These are phyloP conservation scores for Melanopsichium pennsylvanicum DNA, from an alignment of 1,284 basidiomycete genomes.

Conservation along the genomic window DNA sequence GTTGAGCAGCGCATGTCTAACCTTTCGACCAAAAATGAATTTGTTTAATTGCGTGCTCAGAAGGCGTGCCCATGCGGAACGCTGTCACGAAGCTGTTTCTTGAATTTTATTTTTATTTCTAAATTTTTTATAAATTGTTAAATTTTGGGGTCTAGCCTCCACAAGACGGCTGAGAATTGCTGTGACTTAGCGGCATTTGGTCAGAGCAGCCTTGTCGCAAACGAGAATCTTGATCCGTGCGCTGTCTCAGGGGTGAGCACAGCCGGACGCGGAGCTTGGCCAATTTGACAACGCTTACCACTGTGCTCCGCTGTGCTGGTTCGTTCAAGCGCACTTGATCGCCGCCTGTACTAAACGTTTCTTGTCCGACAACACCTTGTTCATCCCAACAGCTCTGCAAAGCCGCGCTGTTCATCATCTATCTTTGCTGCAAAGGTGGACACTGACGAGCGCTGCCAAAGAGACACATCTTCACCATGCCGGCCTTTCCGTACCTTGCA, in stretches of 20 bases:
- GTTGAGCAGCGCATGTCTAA: too few species aligned
- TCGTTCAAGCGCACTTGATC: slow-evolving; percentile 5
- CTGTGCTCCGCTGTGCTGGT: neutral
- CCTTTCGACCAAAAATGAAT: too few species aligned
- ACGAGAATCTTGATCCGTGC: slow-evolving; percentile 7
- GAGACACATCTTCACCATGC: slow-evolving; percentile 12
- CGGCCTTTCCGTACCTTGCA: slow-evolving; percentile 47
- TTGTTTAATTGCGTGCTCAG: too few species aligned
- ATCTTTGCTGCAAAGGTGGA: neutral
- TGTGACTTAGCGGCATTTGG: neutral
- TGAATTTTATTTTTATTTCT: too few species aligned
- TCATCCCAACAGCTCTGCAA: neutral
- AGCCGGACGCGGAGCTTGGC: neutral
- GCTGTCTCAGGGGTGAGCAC: slow-evolving; percentile 8
- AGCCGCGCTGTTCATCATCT: slow-evolving; percentile 2
- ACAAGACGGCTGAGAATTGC: too few species aligned
- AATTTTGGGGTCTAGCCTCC: slow-evolving; percentile 1
- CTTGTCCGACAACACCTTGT: too few species aligned
- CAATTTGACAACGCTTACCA: neutral
- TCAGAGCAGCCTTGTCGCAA: neutral
- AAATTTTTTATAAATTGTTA: too few species aligned
- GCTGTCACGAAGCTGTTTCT: neutral
- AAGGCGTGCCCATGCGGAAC: too few species aligned
- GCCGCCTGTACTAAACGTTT: too few species aligned
- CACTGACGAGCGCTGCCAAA: slow-evolving; percentile 3